These are phyloP conservation scores for Physaria fendleri DNA, from an alignment of 345 rosid genomes.

Conservation along the genomic window DNA sequence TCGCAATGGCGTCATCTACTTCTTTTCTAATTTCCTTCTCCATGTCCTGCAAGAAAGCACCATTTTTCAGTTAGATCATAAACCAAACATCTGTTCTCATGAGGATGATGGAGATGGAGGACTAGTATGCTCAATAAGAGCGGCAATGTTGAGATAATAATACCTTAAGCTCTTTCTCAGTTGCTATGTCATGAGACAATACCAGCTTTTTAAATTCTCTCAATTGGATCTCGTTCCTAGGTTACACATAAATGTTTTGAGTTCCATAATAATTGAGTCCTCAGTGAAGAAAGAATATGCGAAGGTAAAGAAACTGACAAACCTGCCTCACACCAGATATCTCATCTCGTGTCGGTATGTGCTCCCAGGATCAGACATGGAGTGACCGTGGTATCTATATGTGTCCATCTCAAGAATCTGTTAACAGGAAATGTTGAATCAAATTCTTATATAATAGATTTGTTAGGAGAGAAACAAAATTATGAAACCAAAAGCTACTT, in stretches of 20 bases:
- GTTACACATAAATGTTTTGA: slow-evolving; percentile 6
- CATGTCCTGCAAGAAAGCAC: no score
- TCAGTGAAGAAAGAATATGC: background rate
- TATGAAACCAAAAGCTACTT: background rate
- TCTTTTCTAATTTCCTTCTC: slow-evolving; percentile 87
- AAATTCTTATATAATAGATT: background rate
- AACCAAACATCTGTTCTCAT: no score
- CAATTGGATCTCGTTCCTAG: slow-evolving; percentile 94
- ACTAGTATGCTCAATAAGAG: no score
- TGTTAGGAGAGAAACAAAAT: background rate
- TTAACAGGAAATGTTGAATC: slow-evolving; percentile 16
- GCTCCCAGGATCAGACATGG: slow-evolving; percentile 99
- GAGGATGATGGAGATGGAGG: no score
- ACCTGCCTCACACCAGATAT: slow-evolving; percentile 94
- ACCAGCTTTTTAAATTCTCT: slow-evolving; percentile 75
- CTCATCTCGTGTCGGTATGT: slow-evolving; percentile 99
- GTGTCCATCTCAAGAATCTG: slow-evolving; percentile 99
- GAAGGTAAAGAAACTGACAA: slow-evolving; percentile 8
- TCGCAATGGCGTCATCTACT: slow-evolving; percentile 90
- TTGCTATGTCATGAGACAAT: slow-evolving; percentile 71
- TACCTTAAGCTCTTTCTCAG: slow-evolving; percentile 96
- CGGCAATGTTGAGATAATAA: no score
- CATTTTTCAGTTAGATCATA: no score
- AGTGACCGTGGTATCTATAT: slow-evolving; percentile 97
- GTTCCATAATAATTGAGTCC: background rate